A percentile compares a stretch with the other conserved stretches of the same genome.
phyloP scores from a whole-genome alignment of 2,329 filamentous ascomycete genomes.

The Eutypa lata region DNA sequence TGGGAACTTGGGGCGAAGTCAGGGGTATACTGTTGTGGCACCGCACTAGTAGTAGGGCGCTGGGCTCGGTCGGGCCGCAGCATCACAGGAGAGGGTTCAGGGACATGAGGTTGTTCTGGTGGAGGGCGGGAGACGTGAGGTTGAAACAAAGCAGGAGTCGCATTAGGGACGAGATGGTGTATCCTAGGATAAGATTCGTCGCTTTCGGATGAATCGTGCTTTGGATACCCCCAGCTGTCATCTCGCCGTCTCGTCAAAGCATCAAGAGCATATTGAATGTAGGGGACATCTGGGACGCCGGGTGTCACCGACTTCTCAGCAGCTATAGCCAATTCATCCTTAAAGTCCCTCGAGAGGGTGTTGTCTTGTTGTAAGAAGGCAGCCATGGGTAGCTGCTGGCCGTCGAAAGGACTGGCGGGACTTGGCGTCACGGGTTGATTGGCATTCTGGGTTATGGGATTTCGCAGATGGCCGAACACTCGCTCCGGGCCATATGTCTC shows the following conservation, averaged over 20 bases:
- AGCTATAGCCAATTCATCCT: slow-evolving; percentile 49
- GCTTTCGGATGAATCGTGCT: slow-evolving; percentile 11
- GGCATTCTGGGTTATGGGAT: slow-evolving; percentile 20
- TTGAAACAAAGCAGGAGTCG: slow-evolving; percentile 13
- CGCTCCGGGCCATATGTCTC: slow-evolving; percentile 33
- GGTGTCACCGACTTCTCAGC: slow-evolving; percentile 60
- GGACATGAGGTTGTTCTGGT: not conserved
- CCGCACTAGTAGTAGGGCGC: not conserved
- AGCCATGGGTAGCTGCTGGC: slow-evolving; percentile 37
- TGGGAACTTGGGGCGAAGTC: not conserved
- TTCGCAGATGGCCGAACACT: slow-evolving; percentile 33
- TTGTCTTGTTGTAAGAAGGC: slow-evolving; percentile 19
- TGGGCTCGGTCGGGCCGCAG: not conserved
- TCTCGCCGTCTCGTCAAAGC: slow-evolving; percentile 76
- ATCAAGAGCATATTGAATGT: slow-evolving; percentile 86
- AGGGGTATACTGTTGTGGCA: not conserved
- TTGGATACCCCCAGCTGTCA: slow-evolving; percentile 39
- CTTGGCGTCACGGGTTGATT: slow-evolving; percentile 14
- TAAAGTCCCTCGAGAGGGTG: slow-evolving; percentile 34
- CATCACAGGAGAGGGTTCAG: not conserved
- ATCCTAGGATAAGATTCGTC: slow-evolving; percentile 14
- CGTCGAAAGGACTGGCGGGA: slow-evolving; percentile 34
- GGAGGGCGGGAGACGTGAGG: slow-evolving; percentile 6
- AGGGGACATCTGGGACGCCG: slow-evolving; percentile 79
- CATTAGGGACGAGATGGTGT: slow-evolving; percentile 18